Evolutionary conservation across 805 yeast genomes (phyloP).

Genomic region (Wickerhamiella siamensis): DNA sequence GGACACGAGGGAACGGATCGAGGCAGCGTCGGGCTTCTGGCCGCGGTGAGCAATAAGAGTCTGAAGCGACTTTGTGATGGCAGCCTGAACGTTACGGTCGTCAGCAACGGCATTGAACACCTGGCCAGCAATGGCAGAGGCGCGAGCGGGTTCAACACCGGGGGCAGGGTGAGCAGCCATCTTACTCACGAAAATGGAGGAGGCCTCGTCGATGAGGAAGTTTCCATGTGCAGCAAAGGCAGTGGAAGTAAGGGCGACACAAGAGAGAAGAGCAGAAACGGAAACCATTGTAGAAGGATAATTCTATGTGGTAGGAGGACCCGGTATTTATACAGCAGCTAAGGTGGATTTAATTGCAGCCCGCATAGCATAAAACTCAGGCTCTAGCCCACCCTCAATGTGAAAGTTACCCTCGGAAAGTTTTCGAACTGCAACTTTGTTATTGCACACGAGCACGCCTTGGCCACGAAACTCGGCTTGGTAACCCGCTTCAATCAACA

Average conservation of each 20-base stretch:
- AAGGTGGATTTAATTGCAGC: conserved; percentile 15
- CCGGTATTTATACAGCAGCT: conserved; percentile 10
- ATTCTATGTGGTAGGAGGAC: not conserved
- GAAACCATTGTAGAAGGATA: not conserved
- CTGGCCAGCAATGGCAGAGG: conserved; percentile 12
- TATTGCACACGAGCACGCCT: conserved; percentile 79
- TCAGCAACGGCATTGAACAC: not conserved
- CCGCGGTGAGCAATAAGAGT: not conserved
- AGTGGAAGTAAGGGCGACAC: conserved; percentile 7
- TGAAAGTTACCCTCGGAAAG: conserved; percentile 69
- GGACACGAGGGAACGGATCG: not conserved
- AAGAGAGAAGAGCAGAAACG: not conserved
- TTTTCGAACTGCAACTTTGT: conserved; percentile 59
- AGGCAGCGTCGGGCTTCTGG: not conserved
- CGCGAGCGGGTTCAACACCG: conserved; percentile 10
- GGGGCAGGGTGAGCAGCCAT: conserved; percentile 8
- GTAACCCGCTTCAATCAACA: conserved; percentile 42
- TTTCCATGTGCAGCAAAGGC: conserved; percentile 8
- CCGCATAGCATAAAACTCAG: conserved; percentile 43
- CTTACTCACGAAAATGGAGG: conserved; percentile 3
- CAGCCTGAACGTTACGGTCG: not conserved
- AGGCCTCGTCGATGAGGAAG: not conserved
- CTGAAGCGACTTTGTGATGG: conserved; percentile 1
- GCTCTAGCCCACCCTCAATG: conserved; percentile 68
- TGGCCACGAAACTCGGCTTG: conserved; percentile 84